Evolutionary conservation across 257 asterid species (phyloP).

Genomic region (Asclepias syriaca): DNA sequence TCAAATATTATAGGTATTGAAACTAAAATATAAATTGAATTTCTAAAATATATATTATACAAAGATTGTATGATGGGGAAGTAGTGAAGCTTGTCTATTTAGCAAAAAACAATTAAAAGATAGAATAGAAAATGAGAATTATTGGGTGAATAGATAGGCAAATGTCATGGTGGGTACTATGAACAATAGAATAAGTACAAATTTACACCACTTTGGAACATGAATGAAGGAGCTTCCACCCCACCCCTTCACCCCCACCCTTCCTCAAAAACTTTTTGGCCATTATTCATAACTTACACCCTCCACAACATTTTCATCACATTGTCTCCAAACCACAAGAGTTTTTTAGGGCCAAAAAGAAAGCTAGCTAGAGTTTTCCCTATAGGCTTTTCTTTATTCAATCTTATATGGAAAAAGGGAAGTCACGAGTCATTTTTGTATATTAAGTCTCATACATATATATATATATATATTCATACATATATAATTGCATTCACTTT

Average conservation of each 20-base stretch:
- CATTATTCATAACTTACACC: not conserved
- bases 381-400: not conserved
- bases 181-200: constrained; percentile 5
- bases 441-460: not conserved
- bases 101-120: too few relatives aligned
- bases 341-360: not conserved
- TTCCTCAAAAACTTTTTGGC: not conserved
- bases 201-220: not conserved
- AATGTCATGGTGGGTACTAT: not conserved
- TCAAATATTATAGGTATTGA: too few relatives aligned
- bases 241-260: too few relatives aligned
- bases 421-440: not conserved
- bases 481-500: not conserved
- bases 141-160: not conserved
- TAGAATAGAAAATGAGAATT: not conserved
- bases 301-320: not conserved
- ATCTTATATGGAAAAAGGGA: not conserved
- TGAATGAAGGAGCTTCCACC: not conserved
- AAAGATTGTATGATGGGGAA: not conserved
- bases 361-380: not conserved
- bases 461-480: not conserved
- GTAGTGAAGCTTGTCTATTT: not conserved
- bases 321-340: not conserved
- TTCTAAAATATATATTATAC: too few relatives aligned
- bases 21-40: too few relatives aligned